Base-by-base conservation (phyloP, 352 stramenopile species). In the Aphanomyces euteiches region DNA sequence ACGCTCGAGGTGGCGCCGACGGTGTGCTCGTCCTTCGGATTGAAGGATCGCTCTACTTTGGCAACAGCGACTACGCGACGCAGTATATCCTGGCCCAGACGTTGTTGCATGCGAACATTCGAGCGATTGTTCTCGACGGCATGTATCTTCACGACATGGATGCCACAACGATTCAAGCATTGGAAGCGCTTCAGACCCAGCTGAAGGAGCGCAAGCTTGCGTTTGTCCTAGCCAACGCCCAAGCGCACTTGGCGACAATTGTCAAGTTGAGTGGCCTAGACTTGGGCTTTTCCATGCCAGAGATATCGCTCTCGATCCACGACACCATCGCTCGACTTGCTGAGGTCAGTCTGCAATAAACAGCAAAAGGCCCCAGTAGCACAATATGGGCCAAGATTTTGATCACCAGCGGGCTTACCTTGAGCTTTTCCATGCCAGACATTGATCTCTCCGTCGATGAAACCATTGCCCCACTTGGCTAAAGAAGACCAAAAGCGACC, bases 141-240 rank as follows among this genome's bases (percentile, higher is more conserved):
- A 75, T 76, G 28, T 90, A 79, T 48, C 87, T 92, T 60, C 91
- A 92, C 79, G 86, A 93, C 56, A 90, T 85, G 81, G 86, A 93
- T 69, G 89, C 83, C 4, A 93, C 86, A 0, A 91, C 84, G 15
- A 90, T 93, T 47, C 86, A 92, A 68, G 90, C 90, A n/a, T 50
- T 50, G 43, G 10, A 50, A n/a, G 17, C 43, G 43, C 43, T 50
- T n/a, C 43, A 50, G 10, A 50, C 43, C 43, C 10, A 50, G 43
- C 17, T 50, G 43, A n/a, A 12, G 10, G 10, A 50, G 10, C 43
- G 43, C 17, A n/a, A n/a, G 10, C 1, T 50, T n/a, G 10, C 10
- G 10, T 50, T 50, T 50, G 43, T n/a, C 43, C 10, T 50, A 3
- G 43, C 43, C 43, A 50, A 50, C 43, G 43, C 43, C 17, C 43